Evolutionary conservation across 2,329 filamentous ascomycete genomes (phyloP).

Genomic region (Neospermospora avenae): DNA sequence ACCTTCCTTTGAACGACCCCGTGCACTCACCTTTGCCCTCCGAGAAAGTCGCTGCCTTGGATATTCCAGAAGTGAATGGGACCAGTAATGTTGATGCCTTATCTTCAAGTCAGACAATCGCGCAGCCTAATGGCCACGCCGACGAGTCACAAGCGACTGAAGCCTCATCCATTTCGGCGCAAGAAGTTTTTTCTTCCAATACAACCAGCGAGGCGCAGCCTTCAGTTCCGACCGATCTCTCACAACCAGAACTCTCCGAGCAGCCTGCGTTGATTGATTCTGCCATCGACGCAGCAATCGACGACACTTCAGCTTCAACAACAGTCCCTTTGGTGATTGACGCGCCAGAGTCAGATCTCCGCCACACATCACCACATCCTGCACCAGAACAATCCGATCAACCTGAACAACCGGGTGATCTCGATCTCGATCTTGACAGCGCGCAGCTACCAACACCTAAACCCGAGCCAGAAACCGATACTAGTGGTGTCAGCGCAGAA

Average conservation of each 20-base stretch:
- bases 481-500: background rate
- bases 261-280: conserved; percentile 19
- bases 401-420: background rate
- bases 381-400: conserved; percentile 4
- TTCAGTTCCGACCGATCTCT: conserved; percentile 16
- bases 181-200: conserved; percentile 23
- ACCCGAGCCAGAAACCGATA: conserved; percentile 1
- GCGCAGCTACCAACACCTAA: conserved; percentile 7
- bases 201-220: conserved; percentile 20
- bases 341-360: conserved; percentile 33
- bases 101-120: conserved; percentile 30
- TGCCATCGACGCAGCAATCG: conserved; percentile 26
- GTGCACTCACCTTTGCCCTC: conserved; percentile 13
- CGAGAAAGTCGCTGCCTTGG: conserved; percentile 4
- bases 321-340: conserved; percentile 34
- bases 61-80: conserved; percentile 23
- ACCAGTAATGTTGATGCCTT: conserved; percentile 28
- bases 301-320: conserved; percentile 25
- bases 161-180: conserved; percentile 14
- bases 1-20: conserved; percentile 20
- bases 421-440: conserved; percentile 14
- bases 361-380: conserved; percentile 22
- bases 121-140: conserved; percentile 10
- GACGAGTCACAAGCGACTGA: conserved; percentile 19
- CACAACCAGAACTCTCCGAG: conserved; percentile 9